Percentiles rank a stretch among this genome's conserved stretches.
Evolutionary conservation across 2,329 filamentous ascomycete genomes (phyloP).

Genomic region (Ilyonectria mors-panacis): DNA sequence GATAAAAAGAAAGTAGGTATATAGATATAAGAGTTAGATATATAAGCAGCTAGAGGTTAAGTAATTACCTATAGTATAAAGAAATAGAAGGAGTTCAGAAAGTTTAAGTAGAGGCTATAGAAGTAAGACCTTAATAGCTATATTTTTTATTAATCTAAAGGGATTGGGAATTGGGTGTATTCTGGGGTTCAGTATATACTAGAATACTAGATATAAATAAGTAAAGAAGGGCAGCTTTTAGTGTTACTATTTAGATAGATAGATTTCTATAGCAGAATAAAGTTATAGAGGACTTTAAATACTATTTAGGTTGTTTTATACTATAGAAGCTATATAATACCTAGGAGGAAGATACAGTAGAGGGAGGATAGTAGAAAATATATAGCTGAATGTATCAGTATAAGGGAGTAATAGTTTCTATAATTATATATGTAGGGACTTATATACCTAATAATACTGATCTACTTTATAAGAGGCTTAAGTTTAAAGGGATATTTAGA

Average conservation of each 20-base stretch:
- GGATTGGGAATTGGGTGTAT: neutral
- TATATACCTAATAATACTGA: neutral
- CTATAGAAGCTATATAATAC: slow-evolving; percentile 4
- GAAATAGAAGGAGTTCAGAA: neutral
- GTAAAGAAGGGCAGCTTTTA: neutral
- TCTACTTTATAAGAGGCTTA: neutral
- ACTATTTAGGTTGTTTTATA: neutral
- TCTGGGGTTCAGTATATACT: neutral
- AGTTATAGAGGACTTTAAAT: slow-evolving; percentile 3
- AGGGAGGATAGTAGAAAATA: neutral
- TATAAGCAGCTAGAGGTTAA: neutral
- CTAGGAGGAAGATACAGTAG: slow-evolving; percentile 2
- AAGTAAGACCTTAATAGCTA: neutral
- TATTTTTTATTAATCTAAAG: neutral
- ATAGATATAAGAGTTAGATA: neutral
- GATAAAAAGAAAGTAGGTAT: neutral
- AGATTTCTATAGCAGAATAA: slow-evolving; percentile 1
- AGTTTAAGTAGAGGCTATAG: slow-evolving; percentile 1
- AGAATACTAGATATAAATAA: neutral
- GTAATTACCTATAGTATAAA: neutral
- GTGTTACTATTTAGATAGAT: neutral
- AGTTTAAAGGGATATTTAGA: neutral
- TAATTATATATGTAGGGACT: neutral
- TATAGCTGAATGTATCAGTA: neutral
- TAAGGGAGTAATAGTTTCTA: neutral